Base-by-base conservation (phyloP, 139 green algal species). In the Chlamydomonas sphaeroides region DNA sequence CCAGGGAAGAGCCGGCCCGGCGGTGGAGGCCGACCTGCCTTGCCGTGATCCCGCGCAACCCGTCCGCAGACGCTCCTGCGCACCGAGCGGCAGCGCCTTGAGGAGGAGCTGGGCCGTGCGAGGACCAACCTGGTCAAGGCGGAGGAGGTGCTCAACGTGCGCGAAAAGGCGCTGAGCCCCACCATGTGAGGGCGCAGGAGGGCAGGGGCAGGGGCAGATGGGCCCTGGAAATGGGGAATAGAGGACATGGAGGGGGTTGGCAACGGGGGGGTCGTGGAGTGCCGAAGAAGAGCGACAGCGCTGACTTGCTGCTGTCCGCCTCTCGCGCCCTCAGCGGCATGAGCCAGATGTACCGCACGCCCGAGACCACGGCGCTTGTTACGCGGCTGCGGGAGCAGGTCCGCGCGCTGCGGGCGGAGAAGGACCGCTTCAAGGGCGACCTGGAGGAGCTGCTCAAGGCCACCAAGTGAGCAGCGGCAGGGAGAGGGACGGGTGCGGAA, bases 271-370 rank as follows among this genome's bases (percentile, higher is more conserved):
- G 14, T 53, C 11, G 45, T 53, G 45, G 11, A 53, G 45, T 53
- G 45, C 11, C 11, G 45, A 53, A 21, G 45, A 10, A 53, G 45
- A 10, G 14, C 11, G 45, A 14, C 45, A 53, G 10, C 45, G 45
- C 45, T 21, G 45, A 14, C 45, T 14, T 53, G 11, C 14, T 53
- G 11, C 45, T 14, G 11, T 21, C 45, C 45, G 11, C 11, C 45
- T 14, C 45, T 14, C 45, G 11, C 45, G 10, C 45, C 45, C 45
- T 14, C 51, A 84, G 74, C 6, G 85, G 79, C 28, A 56, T 89
- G 48, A 89, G 72, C 48, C 85, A 89, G 66, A 86, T 89, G 85
- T 89, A 86, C 65, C 75, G 85, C 21, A 75, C 49, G 17, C 67
- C 72, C 25, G 79, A 86, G 15, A 89, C 72, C 57, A 84, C 79